Conservation (phyloP, 768 basidiomycete species). For the Cubamyces sp. region DNA sequence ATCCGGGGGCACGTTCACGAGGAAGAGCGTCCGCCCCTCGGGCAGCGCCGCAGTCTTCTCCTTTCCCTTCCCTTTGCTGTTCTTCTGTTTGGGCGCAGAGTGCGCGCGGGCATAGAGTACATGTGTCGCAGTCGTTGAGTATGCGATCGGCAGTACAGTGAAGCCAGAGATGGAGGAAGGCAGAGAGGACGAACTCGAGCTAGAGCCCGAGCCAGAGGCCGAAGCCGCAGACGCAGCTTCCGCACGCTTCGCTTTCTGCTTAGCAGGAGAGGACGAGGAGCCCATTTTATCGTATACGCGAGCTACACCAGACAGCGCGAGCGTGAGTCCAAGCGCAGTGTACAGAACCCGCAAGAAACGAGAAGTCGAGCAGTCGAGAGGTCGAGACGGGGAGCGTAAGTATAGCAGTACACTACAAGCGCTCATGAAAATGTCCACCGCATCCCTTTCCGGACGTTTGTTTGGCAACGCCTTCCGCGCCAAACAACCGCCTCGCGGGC, state of each 20-base stretch:
- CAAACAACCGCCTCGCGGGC: slow-evolving; percentile 14
- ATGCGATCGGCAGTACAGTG: slow-evolving; percentile 47
- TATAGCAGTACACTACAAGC: neutral
- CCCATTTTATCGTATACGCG: slow-evolving; percentile 4
- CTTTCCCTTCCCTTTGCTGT: slow-evolving; percentile 28
- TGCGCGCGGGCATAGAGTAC: slow-evolving; percentile 81
- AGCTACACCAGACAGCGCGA: too few relatives aligned
- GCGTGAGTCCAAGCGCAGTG: too few relatives aligned
- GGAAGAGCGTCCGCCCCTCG: slow-evolving; percentile 77
- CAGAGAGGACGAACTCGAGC: slow-evolving; percentile 14
- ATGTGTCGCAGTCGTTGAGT: slow-evolving; percentile 54
- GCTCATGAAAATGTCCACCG: neutral
- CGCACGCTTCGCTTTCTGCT: neutral
- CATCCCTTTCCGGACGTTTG: slow-evolving; percentile 3
- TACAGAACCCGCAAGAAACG: neutral
- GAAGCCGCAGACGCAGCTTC: neutral
- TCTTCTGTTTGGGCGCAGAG: slow-evolving; percentile 48
- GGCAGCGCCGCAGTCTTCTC: slow-evolving; percentile 35
- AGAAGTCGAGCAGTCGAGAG: neutral
- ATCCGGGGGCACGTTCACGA: slow-evolving; percentile 90
- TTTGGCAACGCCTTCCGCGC: slow-evolving; percentile 16
- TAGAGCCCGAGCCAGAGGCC: neutral
- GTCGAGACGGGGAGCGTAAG: neutral
- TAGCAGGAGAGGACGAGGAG: neutral
- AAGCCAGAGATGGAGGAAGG: slow-evolving; percentile 48